Base-by-base conservation (phyloP, 164 flowering plant genomes). In the Amborella trichopoda region DNA sequence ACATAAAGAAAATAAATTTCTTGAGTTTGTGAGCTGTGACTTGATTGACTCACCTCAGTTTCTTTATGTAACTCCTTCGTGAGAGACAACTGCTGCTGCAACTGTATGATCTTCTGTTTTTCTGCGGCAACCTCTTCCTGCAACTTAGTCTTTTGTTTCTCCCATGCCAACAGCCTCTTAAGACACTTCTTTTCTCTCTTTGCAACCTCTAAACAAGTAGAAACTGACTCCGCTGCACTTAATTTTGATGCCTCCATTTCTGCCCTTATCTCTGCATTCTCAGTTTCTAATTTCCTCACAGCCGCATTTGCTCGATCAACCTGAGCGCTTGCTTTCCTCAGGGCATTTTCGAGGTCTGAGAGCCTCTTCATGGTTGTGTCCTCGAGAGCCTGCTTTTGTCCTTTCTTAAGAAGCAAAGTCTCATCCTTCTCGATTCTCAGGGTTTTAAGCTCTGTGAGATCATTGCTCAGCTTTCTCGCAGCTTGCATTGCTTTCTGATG, bases 401-500 rank as follows among this genome's bases (percentile, higher is more conserved):
- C 96, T 58, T 83, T 83, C 67, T 83, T 91, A 61, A 87, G 53
- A 26, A 77, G 54, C 28, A 79, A 90, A 3, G 81, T 85, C 56
- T 93, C 96, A 52, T 88, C 96, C 53, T 77, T 77, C 58, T 93
- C 96, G 77, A 79, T 77, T 49, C 95, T 70, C 65, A 88, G 61
- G 64, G 72, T 64, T 63, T 83, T 93, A 16, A 88, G 83, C 60
- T 93, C 95, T n/a, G 80, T 81, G 30, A 85, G 62, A 51, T 93
- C 99, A 67, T 59, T 55, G 46, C 91, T 82, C 6, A 93, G 86
- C 75, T 73, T 93, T 68, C 69, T 78, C 20, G 99, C 99, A 59
- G 96, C 99, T 71, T 88, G 96, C 91, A 93, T 69, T 44, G 99
- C 99, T 69, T 79, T 93, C 66, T 88, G 73, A 23, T 85, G 95